Conservation (phyloP, 352 stramenopile species). For the Phytophthora rubi region DNA sequence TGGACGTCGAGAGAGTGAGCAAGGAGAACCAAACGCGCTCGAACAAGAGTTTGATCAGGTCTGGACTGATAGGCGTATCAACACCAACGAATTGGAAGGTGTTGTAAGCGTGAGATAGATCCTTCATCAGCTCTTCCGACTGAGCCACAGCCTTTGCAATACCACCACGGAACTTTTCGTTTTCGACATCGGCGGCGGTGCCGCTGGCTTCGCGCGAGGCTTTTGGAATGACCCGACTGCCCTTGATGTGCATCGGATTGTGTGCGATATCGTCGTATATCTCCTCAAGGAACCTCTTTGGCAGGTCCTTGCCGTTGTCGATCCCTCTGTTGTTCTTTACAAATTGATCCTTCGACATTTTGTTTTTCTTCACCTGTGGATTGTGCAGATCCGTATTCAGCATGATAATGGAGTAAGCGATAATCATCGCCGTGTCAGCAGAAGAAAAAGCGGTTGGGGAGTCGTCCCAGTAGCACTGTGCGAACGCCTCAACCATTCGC, state of each 20-base stretch:
- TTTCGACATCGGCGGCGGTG: constrained; percentile 61
- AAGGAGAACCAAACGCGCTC: constrained; percentile 96
- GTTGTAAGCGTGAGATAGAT: constrained; percentile 78
- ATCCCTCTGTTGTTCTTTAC: constrained; percentile 97
- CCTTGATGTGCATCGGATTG: constrained; percentile 93
- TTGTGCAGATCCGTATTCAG: constrained; percentile 92
- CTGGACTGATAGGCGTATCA: constrained; percentile 86
- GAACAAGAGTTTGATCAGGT: constrained; percentile 93
- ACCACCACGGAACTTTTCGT: constrained; percentile 77
- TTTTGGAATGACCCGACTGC: constrained; percentile 57
- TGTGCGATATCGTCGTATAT: constrained; percentile 97
- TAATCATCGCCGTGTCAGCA: constrained; percentile 88
- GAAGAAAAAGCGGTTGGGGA: constrained; percentile 77
- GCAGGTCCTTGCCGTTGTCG: constrained; percentile 92
- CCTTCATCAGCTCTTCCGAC: constrained; percentile 87
- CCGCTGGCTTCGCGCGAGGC: constrained; percentile 51
- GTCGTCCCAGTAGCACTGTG: constrained; percentile 98
- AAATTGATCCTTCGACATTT: constrained; percentile 98
- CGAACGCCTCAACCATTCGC: constrained; percentile 97
- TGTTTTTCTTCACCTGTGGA: constrained; percentile 93
- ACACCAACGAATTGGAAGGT: constrained; percentile 94
- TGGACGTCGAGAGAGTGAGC: constrained; percentile 84
- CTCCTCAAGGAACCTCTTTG: constrained; percentile 90
- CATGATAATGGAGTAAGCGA: constrained; percentile 93
- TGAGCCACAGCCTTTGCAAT: constrained; percentile 80